Evolutionary conservation across 228 moss, liverwort and hornwort species (phyloP).

Genomic region (Sphagnum fallax): DNA sequence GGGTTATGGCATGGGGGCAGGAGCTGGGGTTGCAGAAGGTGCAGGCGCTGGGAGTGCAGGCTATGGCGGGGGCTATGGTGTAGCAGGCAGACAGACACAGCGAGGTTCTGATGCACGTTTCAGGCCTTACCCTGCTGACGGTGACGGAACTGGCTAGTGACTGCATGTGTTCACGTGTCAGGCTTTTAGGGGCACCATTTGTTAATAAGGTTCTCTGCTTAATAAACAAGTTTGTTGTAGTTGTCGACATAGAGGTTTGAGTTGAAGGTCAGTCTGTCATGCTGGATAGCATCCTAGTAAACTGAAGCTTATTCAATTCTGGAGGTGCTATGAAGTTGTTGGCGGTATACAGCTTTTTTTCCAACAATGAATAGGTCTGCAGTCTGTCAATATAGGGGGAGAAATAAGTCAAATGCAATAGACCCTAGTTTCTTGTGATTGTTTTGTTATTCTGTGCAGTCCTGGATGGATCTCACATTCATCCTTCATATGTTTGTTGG

Average conservation of each 20-base stretch:
- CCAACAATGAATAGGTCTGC: no score
- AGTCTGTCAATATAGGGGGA: no score
- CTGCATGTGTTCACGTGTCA: constrained; percentile 10
- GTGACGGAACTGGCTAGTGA: constrained; percentile 98
- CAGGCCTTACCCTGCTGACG: constrained; percentile 77
- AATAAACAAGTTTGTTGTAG: constrained; percentile 21
- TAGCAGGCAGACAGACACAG: constrained; percentile 99
- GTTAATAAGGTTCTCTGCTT: constrained; percentile 56
- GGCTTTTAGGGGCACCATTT: constrained; percentile 41
- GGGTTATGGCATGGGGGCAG: constrained; percentile 52
- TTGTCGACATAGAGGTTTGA: constrained; percentile 1
- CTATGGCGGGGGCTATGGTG: constrained; percentile 98
- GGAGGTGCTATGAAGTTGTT: neutral
- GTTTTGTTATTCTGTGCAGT: neutral
- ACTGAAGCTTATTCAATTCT: neutral
- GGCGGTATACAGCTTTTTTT: no score
- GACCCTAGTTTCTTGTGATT: no score
- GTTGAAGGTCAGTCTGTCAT: neutral
- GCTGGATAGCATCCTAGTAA: neutral
- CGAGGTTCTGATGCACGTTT: constrained; percentile 99
- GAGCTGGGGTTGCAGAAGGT: constrained; percentile 15
- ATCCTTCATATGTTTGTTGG: no score
- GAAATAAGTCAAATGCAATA: no score
- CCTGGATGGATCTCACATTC: neutral
- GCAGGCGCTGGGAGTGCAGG: constrained; percentile 69